Evolutionary conservation across 2,329 filamentous ascomycete genomes (phyloP).

Genomic region (Chaetomium globosum): DNA sequence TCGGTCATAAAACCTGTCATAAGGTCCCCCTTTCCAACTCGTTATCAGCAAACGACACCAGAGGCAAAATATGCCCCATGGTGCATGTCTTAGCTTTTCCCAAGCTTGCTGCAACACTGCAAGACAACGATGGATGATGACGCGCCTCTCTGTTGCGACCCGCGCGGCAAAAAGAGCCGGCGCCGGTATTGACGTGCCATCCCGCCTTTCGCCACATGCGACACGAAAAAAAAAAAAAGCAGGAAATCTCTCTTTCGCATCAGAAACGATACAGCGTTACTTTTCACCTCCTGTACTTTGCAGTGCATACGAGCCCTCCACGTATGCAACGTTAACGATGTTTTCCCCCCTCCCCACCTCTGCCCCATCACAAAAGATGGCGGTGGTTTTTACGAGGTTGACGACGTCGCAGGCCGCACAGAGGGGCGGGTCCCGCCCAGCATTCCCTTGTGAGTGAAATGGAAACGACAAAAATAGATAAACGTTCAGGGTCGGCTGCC

Average conservation of each 20-base stretch:
- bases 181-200: constrained; percentile 7
- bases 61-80: not conserved
- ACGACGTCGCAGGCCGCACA: not conserved
- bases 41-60: not conserved
- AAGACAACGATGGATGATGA: not conserved
- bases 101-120: not conserved
- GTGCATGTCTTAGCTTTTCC: constrained; percentile 6
- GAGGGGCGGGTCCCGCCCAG: not conserved
- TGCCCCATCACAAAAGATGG: not conserved
- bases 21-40: not conserved
- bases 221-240: constrained; percentile 11
- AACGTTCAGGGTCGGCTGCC: constrained; percentile 8
- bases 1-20: not conserved
- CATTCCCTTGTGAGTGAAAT: not conserved
- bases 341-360: not conserved
- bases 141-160: constrained; percentile 7
- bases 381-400: constrained; percentile 15
- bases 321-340: not conserved
- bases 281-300: not conserved
- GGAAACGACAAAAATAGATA: constrained; percentile 21
- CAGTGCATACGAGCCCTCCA: not conserved
- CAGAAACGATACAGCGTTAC: not conserved
- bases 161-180: constrained; percentile 18
- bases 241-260: not conserved
- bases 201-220: constrained; percentile 20